These are phyloP conservation scores for Fragilaria radians DNA, from an alignment of 108 stramenopile species.

Conservation along the genomic window DNA sequence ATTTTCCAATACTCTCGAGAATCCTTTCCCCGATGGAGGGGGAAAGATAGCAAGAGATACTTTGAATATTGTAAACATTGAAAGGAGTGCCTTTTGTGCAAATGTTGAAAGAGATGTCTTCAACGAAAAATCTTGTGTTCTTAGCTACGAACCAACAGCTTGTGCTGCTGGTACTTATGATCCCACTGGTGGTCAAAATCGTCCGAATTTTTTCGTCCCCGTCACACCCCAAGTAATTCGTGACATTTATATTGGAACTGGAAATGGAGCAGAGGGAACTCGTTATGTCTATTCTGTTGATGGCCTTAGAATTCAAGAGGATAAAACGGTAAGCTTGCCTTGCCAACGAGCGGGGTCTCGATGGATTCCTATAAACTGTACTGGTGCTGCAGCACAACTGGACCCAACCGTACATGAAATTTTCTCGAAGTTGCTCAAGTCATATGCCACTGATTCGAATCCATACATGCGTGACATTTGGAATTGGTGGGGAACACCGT, in stretches of 20 bases:
- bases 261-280: not conserved
- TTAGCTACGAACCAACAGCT: conserved; percentile 18
- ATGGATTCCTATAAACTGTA: conserved; percentile 13
- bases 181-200: not conserved
- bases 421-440: not conserved
- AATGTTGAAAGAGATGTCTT: conserved; percentile 31
- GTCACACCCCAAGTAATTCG: not conserved
- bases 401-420: conserved; percentile 13
- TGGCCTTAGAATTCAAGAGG: conserved; percentile 13
- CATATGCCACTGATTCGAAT: conserved; percentile 12
- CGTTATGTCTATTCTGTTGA: conserved; percentile 39
- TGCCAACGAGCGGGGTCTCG: conserved; percentile 4
- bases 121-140: conserved; percentile 42
- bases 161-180: conserved; percentile 16
- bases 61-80: not conserved
- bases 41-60: conserved; percentile 1
- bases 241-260: not conserved
- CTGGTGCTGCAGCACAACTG: conserved; percentile 12
- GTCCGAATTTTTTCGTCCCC: not conserved
- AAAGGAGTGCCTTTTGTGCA: conserved; percentile 20
- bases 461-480: conserved; percentile 15
- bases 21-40: conserved; percentile 21
- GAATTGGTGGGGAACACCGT: conserved; percentile 5
- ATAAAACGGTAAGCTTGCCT: not conserved
- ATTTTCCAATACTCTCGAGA: conserved; percentile 13